Evolutionary conservation across 2,329 filamentous ascomycete species (phyloP).

Genomic region (Zelopaecilomyces penicillatus): DNA sequence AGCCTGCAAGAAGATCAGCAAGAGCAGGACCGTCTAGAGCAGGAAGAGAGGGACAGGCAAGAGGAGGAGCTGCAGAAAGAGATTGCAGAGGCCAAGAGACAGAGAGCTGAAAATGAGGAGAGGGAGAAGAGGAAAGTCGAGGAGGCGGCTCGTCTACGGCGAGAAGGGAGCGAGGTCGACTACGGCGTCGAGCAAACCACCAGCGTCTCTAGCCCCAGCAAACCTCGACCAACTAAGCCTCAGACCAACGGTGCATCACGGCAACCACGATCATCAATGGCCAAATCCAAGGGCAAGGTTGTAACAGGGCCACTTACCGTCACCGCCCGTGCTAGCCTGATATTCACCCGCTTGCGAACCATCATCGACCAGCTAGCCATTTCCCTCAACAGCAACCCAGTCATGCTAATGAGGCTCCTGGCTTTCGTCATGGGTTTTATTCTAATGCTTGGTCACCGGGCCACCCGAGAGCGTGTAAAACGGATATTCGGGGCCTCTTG

Average conservation of each 20-base stretch:
- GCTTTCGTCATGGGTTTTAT: conserved; percentile 74
- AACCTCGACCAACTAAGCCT: conserved; percentile 22
- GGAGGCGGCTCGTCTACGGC: conserved; percentile 44
- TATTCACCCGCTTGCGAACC: conserved; percentile 43
- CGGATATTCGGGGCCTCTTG: conserved; percentile 61
- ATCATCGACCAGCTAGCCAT: conserved; percentile 43
- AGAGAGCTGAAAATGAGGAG: conserved; percentile 52
- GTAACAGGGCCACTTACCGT: conserved; percentile 26
- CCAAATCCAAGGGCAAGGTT: conserved; percentile 22
- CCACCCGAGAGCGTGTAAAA: conserved; percentile 66
- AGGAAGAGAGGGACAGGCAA: conserved; percentile 46
- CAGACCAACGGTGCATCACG: conserved; percentile 26
- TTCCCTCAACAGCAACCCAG: conserved; percentile 48
- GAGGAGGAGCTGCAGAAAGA: conserved; percentile 50
- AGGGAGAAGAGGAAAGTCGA: conserved; percentile 40
- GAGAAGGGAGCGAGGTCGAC: conserved; percentile 53
- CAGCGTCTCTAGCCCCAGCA: conserved; percentile 27
- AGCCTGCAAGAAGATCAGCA: conserved; percentile 76
- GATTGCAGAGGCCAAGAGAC: conserved; percentile 47
- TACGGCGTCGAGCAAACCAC: conserved; percentile 57
- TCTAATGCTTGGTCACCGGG: conserved; percentile 64
- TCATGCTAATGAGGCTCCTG: conserved; percentile 52
- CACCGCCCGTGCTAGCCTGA: conserved; percentile 40
- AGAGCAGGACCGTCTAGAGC: conserved; percentile 58
- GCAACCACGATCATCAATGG: conserved; percentile 15